Base-by-base conservation (phyloP, 2,329 filamentous ascomycete species). In the Sporothrix mexicana region DNA sequence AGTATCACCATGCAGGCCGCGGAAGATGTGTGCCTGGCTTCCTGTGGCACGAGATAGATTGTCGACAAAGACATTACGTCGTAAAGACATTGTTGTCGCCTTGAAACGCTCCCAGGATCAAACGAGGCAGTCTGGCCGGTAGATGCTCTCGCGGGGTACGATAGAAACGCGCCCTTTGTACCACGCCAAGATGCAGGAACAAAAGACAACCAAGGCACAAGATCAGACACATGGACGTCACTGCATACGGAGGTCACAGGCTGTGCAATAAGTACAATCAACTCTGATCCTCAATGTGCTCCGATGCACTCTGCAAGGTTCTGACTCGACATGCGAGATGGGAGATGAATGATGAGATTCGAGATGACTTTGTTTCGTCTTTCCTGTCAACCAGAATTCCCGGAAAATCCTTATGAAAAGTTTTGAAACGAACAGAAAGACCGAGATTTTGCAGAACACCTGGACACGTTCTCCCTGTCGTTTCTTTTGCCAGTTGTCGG, bases 41-140 rank as follows among this genome's bases (percentile, higher is more conserved):
- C 30, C 59, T 43, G 36, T 62, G 59, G 59, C 15, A 62, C 30
- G 17, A 20, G 17, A 62, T 43, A 62, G 2, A 62, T 20, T 62
- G 59, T 13, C 30, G 43, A 20, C 17, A 53, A 53, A 20, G n/a
- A 43, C 17, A 9, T 36, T 7, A n/a, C n/a, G n/a, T n/a, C n/a
- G n/a, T n/a, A 43, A 61, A 62, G 59, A 62, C 59, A 62, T 20
- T n/a, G 59, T 62, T 62, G 59, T 8, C 30, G 30, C 30, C 59
- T n/a, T 62, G 59, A 62, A 62, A 62, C 17, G 25, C 30, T 62
- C 7, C 5, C 9, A 13, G 30, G 30, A 20, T 17, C 17, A 43
- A 1, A 62, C 59, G 43, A 6, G 9, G 9, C 30, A 13, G 30
- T 43, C 17, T 62, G 59, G 36, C 17, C 4, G 59, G 5, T 30